Evolutionary conservation across 108 stramenopile genomes (phyloP).

Genomic region (Pseudonitzschia pungens): DNA sequence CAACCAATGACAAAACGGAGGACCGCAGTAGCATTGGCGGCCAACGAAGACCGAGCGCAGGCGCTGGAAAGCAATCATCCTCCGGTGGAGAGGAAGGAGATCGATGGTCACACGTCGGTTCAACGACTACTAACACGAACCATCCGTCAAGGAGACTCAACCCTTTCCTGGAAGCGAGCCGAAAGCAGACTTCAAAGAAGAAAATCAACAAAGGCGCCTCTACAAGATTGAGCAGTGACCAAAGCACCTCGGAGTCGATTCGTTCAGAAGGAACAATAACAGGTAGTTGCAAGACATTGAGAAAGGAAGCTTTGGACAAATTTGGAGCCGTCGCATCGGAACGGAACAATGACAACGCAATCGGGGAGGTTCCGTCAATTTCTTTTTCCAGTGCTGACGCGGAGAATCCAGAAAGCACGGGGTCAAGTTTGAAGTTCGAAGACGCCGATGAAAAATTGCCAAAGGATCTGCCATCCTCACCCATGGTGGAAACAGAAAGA

Average conservation of each 20-base stretch:
- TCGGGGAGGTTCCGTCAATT: too few species aligned
- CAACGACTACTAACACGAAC: not conserved
- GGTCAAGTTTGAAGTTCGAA: too few species aligned
- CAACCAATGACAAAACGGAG: not conserved
- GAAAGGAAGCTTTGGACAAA: too few species aligned
- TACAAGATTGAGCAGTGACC: not conserved
- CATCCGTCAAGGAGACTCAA: not conserved
- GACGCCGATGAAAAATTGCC: too few species aligned
- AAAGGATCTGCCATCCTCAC: too few species aligned
- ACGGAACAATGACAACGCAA: too few species aligned
- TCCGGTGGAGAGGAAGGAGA: not conserved
- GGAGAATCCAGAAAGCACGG: too few species aligned
- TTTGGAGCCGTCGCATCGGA: too few species aligned
- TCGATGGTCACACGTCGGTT: slow-evolving; percentile 10
- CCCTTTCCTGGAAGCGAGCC: not conserved
- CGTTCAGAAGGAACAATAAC: not conserved
- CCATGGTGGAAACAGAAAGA: too few species aligned
- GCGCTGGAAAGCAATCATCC: not conserved
- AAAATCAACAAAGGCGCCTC: not conserved
- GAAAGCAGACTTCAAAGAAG: not conserved
- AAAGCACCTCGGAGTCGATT: not conserved
- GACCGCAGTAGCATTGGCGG: too few species aligned
- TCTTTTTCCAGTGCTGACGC: too few species aligned
- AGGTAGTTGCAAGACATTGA: not conserved
- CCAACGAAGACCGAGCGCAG: not conserved